These are phyloP conservation scores for Crepidotus variabilis DNA, from an alignment of 768 basidiomycete species.

Conservation along the genomic window DNA sequence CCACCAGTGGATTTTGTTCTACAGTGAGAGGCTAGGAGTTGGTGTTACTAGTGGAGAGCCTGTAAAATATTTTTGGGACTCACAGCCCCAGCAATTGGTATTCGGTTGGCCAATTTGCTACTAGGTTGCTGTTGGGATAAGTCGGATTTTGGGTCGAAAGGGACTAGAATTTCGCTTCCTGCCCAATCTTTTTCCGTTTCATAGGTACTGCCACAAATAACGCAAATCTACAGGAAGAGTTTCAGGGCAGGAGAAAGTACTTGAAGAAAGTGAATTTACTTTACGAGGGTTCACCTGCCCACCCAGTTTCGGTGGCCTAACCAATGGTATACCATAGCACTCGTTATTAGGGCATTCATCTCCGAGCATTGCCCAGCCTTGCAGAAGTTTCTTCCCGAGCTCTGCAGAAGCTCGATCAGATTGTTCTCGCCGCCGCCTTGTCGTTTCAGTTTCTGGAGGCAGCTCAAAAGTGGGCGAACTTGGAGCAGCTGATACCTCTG, in stretches of 20 bases:
- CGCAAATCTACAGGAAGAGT: slow-evolving; percentile 60
- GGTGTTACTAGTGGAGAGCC: too few species aligned
- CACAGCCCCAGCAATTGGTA: neutral
- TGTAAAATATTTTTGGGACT: neutral
- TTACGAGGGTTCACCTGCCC: slow-evolving; percentile 62
- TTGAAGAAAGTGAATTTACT: slow-evolving; percentile 31
- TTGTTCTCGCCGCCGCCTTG: slow-evolving; percentile 67
- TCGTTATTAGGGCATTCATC: slow-evolving; percentile 71
- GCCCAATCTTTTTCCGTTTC: slow-evolving; percentile 46
- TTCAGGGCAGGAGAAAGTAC: neutral
- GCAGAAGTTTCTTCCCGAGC: slow-evolving; percentile 73
- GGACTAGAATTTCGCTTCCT: slow-evolving; percentile 43
- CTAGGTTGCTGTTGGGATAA: neutral
- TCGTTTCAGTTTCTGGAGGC: slow-evolving; percentile 64
- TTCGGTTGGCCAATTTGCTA: neutral
- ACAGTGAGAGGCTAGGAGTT: too few species aligned
- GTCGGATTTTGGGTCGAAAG: slow-evolving; percentile 1
- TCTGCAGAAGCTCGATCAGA: slow-evolving; percentile 77
- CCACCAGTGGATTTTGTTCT: too few species aligned
- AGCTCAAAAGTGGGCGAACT: slow-evolving; percentile 64
- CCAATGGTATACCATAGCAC: slow-evolving; percentile 83
- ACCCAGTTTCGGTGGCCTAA: slow-evolving; percentile 66
- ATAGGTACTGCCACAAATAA: slow-evolving; percentile 65
- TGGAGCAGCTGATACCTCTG: slow-evolving; percentile 60
- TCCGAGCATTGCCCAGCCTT: slow-evolving; percentile 87